Percentiles rank a stretch among this genome's conserved stretches.
Evolutionary conservation across 805 yeast species (phyloP).

Genomic region (Teunomyces pallodes): DNA sequence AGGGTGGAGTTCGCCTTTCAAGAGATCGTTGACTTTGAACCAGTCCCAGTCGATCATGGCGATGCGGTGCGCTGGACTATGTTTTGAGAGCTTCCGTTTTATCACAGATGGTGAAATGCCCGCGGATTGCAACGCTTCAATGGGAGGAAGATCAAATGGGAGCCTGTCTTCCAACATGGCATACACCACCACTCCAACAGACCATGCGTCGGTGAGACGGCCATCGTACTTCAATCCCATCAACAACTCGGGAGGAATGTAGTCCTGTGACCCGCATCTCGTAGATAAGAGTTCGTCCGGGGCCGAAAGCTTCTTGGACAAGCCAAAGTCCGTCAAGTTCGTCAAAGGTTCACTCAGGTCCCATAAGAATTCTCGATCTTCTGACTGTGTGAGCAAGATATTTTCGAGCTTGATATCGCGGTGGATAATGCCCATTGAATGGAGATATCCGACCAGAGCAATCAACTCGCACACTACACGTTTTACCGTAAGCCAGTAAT

Average conservation of each 20-base stretch:
- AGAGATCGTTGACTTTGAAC: constrained; percentile 41
- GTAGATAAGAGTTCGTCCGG: constrained; percentile 69
- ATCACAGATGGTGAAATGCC: constrained; percentile 41
- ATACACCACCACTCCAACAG: constrained; percentile 87
- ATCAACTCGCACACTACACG: constrained; percentile 70
- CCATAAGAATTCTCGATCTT: constrained; percentile 19
- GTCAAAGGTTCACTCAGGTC: constrained; percentile 35
- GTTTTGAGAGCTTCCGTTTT: constrained; percentile 40
- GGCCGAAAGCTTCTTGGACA: constrained; percentile 66
- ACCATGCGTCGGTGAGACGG: constrained; percentile 89
- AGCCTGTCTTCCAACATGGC: constrained; percentile 79
- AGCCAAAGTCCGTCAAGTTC: constrained; percentile 83
- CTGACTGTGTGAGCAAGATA: constrained; percentile 46
- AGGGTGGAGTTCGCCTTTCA: constrained; percentile 8
- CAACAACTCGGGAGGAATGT: constrained; percentile 89
- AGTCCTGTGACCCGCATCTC: constrained; percentile 95
- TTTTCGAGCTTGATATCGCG: constrained; percentile 92
- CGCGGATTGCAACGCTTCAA: constrained; percentile 23
- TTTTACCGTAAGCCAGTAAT: constrained; percentile 51
- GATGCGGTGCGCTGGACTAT: constrained; percentile 79
- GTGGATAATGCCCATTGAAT: constrained; percentile 68
- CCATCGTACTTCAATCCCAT: constrained; percentile 94
- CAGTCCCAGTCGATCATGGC: constrained; percentile 93
- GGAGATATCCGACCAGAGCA: constrained; percentile 70
- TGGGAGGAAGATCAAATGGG: constrained; percentile 88